Base-by-base conservation (phyloP, 371 early-diverging fungal genomes). In the Vairimorpha ceranae region DNA sequence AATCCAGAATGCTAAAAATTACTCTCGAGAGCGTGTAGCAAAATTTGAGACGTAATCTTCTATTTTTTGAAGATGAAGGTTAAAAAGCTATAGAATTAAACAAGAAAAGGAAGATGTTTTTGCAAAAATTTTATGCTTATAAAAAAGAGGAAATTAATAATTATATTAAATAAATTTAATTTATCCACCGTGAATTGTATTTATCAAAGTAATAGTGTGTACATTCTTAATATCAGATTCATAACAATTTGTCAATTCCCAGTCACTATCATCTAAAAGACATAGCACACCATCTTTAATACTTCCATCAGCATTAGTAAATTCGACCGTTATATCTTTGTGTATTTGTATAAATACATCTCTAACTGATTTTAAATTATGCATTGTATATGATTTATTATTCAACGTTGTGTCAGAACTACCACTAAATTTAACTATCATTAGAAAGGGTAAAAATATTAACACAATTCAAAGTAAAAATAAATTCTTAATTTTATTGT, bases 181-280 rank as follows among this genome's bases (percentile, higher is more conserved):
- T 74, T 43, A 77, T 51, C 78, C 78, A 15, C 74, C 78, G 45
- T 77, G 78, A 25, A 77, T 30, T 29, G 74, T 72, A 12, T 74
- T 74, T 12, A 77, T 73, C 43, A 77, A 48, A 10, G 68, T 52
- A 8, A 74, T 68, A 1, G 58, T 23, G 7, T 70, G 35, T n/a
- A 41, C 56, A 30, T 33, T 19, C 36, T 25, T 56, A 2, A 65
- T 19, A 12, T 63, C 65, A 35, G 51, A 38, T 35, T 66, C 51
- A 43, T 65, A 48, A 38, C 67, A 32, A 51, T 27, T 60, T 27
- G 33, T 15, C 27, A 77, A 58, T 60, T 77, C 77, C 65, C 65
- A 71, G 25, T 77, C 69, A 52, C 52, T 33, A n/a, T 72, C 72
- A 63, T 77, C 65, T 17, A 77, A 54, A 15, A 77, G 30, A 30